Conservation (phyloP, 176 grass and related monocot genomes). For the Oryza officinalis region DNA sequence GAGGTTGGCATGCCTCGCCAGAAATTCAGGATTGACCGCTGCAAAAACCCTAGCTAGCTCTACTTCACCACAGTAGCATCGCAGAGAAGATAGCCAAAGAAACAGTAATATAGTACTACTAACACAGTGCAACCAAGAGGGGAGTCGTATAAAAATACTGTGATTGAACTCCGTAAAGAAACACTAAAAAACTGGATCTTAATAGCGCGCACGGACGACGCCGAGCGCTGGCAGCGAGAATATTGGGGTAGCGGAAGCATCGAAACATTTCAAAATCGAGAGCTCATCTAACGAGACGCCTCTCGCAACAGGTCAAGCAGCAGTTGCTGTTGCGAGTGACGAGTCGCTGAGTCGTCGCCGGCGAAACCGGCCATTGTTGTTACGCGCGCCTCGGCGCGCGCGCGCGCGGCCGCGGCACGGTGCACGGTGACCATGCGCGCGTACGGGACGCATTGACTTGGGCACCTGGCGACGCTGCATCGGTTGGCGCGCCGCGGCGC, state of each 20-base stretch:
- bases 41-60: conserved; percentile 20
- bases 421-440: no score
- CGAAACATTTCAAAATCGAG: conserved; percentile 9
- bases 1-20: not conserved
- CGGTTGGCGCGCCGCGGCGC: not conserved
- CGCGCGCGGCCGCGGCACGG: not conserved
- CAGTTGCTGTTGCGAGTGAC: not conserved
- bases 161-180: not conserved
- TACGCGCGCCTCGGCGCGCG: not conserved
- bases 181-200: conserved; percentile 44
- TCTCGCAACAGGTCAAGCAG: not conserved
- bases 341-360: not conserved
- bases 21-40: conserved; percentile 30
- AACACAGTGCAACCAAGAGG: not conserved
- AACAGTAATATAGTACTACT: conserved; percentile 2
- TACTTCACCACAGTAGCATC: not conserved
- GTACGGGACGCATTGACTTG: conserved; percentile 34
- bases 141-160: not conserved
- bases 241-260: conserved; percentile 20
- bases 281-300: not conserved
- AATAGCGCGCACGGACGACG: conserved; percentile 5
- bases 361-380: not conserved
- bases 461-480: not conserved
- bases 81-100: not conserved
- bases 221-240: not conserved